Evolutionary conservation across 805 yeast genomes (phyloP).

Genomic region (Lachancea lanzarotensis): DNA sequence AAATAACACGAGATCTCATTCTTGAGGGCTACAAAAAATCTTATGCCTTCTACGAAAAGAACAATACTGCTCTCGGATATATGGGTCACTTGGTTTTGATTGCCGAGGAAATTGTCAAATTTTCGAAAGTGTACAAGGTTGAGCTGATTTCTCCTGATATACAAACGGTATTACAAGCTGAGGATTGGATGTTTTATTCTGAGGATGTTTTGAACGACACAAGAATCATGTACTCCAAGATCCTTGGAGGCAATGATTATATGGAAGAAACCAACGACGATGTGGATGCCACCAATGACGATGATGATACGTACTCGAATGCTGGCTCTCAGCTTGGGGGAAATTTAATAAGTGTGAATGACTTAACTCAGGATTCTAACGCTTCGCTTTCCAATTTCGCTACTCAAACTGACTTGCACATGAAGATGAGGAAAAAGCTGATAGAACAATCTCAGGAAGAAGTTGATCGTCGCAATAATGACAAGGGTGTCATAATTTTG

Average conservation of each 20-base stretch:
- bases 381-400: slow-evolving; percentile 10
- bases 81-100: slow-evolving; percentile 95
- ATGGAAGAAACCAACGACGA: slow-evolving; percentile 18
- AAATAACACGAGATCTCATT: slow-evolving; percentile 50
- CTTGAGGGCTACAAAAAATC: slow-evolving; percentile 57
- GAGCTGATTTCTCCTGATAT: slow-evolving; percentile 30
- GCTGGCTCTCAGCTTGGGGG: slow-evolving; percentile 11
- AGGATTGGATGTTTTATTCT: slow-evolving; percentile 26
- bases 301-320: slow-evolving; percentile 3
- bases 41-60: slow-evolving; percentile 50
- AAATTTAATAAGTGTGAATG: slow-evolving; percentile 16
- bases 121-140: slow-evolving; percentile 40
- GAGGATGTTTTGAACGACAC: slow-evolving; percentile 29
- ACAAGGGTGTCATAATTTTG: slow-evolving; percentile 30
- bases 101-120: slow-evolving; percentile 93
- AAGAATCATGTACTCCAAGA: slow-evolving; percentile 33
- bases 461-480: slow-evolving; percentile 23
- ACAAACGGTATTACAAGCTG: slow-evolving; percentile 17
- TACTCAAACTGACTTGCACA: slow-evolving; percentile 28
- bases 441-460: slow-evolving; percentile 22
- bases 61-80: slow-evolving; percentile 74
- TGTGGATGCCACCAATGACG: not conserved
- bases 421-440: slow-evolving; percentile 25
- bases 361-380: slow-evolving; percentile 15
- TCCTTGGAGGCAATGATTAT: slow-evolving; percentile 32